These are phyloP conservation scores for Xylaria polymorpha DNA, from an alignment of 2,329 filamentous ascomycete species.

Conservation along the genomic window DNA sequence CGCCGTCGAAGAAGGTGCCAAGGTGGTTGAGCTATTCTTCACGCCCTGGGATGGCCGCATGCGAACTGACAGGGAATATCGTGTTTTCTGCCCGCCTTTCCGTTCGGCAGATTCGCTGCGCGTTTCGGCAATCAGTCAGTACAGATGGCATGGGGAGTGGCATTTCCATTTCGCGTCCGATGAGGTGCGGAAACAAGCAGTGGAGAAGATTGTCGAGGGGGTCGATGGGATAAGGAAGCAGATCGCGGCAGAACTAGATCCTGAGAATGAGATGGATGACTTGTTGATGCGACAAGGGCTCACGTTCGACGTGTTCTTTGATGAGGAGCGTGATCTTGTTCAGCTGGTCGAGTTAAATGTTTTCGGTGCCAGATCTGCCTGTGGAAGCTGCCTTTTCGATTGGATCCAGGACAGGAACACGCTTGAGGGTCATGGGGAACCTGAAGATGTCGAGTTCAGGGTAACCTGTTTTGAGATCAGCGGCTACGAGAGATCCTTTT, in stretches of 20 bases:
- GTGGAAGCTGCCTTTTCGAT: conserved; percentile 60
- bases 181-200: conserved; percentile 25
- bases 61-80: conserved; percentile 54
- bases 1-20: conserved; percentile 35
- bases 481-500: conserved; percentile 2
- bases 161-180: conserved; percentile 34
- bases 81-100: conserved; percentile 56
- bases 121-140: conserved; percentile 57
- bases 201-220: conserved; percentile 40
- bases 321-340: conserved; percentile 44
- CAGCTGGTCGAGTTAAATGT: conserved; percentile 59
- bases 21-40: conserved; percentile 52
- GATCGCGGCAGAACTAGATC: conserved; percentile 47
- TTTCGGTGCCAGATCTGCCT: conserved; percentile 58
- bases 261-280: conserved; percentile 42
- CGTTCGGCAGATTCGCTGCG: conserved; percentile 25
- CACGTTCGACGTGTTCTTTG: conserved; percentile 57
- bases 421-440: conserved; percentile 43
- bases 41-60: conserved; percentile 57
- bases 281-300: conserved; percentile 55
- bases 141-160: conserved; percentile 55
- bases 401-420: conserved; percentile 54
- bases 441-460: conserved; percentile 47
- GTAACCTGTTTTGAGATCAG: conserved; percentile 31
- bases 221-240: conserved; percentile 41